Evolutionary conservation across 2,329 filamentous ascomycete genomes (phyloP).

Genomic region (Colletotrichum chrysophilum): DNA sequence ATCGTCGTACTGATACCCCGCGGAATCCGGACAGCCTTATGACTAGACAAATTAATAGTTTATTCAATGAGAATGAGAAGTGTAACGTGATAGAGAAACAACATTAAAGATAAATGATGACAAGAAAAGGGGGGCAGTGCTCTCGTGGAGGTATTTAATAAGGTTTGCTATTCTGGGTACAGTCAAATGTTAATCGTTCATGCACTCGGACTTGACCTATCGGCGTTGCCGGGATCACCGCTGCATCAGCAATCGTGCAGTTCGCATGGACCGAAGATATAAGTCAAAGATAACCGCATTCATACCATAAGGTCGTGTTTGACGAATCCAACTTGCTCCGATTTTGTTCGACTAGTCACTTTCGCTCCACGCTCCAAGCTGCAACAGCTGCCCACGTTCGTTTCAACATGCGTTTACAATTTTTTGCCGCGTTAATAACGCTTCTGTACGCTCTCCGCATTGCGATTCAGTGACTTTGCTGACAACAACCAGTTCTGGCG

Average conservation of each 20-base stretch:
- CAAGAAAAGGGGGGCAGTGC: not conserved
- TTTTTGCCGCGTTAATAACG: not conserved
- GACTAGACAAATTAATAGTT: not conserved
- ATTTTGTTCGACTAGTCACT: not conserved
- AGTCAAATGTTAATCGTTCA: not conserved
- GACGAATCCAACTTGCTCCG: not conserved
- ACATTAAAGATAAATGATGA: not conserved
- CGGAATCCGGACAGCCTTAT: not conserved
- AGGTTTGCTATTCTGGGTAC: not conserved
- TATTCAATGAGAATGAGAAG: not conserved
- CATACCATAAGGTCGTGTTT: not conserved
- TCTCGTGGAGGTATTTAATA: not conserved
- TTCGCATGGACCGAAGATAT: not conserved
- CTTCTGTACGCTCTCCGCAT: not conserved
- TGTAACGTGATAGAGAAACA: not conserved
- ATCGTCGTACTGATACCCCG: not conserved
- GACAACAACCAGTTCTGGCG: rapidly evolving
- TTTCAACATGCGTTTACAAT: not conserved
- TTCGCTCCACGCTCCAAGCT: not conserved
- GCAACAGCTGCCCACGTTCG: not conserved
- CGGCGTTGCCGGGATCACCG: not conserved
- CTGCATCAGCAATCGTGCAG: not conserved
- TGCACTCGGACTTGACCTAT: not conserved
- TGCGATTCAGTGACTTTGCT: not conserved
- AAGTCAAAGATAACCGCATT: not conserved